Evolutionary conservation across 345 rosid genomes (phyloP).

Genomic region (Alliaria petiolata): DNA sequence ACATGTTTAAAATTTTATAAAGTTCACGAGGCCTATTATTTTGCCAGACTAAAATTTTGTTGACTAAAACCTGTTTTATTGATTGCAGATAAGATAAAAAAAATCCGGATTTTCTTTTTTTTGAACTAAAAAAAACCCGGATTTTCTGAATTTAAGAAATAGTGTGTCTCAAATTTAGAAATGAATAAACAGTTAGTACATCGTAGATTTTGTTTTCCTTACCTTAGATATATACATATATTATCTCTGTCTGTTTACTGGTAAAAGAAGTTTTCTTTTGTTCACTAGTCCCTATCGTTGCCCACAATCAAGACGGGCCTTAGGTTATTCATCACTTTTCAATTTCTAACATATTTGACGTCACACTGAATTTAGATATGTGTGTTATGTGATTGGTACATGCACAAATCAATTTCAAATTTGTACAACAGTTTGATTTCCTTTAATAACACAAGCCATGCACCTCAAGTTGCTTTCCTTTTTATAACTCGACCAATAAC

Average conservation of each 20-base stretch:
- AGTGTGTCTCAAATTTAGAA: neutral
- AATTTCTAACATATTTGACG: conserved; percentile 18
- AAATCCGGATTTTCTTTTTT: too few species aligned
- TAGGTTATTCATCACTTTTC: conserved; percentile 20
- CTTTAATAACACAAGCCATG: conserved; percentile 32
- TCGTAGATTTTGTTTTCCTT: neutral
- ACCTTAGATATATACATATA: neutral
- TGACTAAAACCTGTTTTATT: neutral
- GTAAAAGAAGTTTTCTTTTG: conserved; percentile 30
- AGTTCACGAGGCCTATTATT: neutral
- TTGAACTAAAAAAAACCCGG: too few species aligned
- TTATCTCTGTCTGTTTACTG: conserved; percentile 17
- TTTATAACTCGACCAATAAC: conserved; percentile 14
- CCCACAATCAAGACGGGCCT: conserved; percentile 31
- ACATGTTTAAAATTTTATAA: neutral
- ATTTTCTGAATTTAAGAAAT: neutral
- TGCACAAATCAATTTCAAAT: conserved; percentile 34
- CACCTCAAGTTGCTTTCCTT: conserved; percentile 35
- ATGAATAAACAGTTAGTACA: neutral
- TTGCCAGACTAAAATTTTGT: neutral
- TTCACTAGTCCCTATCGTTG: conserved; percentile 23
- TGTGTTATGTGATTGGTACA: conserved; percentile 20
- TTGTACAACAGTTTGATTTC: conserved; percentile 20
- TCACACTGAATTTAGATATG: conserved; percentile 14
- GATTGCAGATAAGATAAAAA: neutral